Percentiles rank a stretch among this genome's conserved stretches.
Conservation (phyloP, 495 filamentous ascomycete genomes). For the Oleoguttula mirabilis region DNA sequence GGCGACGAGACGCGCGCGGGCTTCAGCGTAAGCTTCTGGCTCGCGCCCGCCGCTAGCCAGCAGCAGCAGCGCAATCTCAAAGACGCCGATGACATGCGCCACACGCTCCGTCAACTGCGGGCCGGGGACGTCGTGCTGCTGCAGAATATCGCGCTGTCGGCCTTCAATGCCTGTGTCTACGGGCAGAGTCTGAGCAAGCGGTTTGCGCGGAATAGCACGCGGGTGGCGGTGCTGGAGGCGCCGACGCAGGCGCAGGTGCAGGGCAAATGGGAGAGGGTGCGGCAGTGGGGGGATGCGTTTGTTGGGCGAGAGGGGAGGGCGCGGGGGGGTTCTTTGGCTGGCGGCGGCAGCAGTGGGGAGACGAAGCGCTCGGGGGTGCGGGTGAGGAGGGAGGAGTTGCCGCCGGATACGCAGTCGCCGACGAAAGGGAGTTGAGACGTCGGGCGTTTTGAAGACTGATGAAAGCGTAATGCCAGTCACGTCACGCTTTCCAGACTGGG, state of each 20-base stretch:
- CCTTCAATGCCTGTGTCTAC: constrained; percentile 62
- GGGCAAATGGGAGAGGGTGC: constrained; percentile 53
- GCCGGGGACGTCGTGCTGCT: constrained; percentile 63
- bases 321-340: too few relatives aligned
- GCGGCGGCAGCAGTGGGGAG: too few relatives aligned
- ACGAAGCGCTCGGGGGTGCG: too few relatives aligned
- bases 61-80: constrained; percentile 13
- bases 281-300: constrained; percentile 63
- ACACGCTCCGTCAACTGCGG: constrained; percentile 40
- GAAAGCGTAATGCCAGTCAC: too few relatives aligned
- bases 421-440: too few relatives aligned
- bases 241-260: constrained; percentile 35
- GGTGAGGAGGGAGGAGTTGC: too few relatives aligned
- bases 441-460: too few relatives aligned
- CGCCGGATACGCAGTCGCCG: too few relatives aligned
- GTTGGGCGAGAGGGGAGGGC: constrained; percentile 43
- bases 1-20: constrained; percentile 77
- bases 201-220: constrained; percentile 56
- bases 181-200: constrained; percentile 46
- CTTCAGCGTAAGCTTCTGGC: constrained; percentile 78
- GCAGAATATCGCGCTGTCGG: constrained; percentile 61
- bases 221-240: constrained; percentile 53
- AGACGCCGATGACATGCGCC: constrained; percentile 30
- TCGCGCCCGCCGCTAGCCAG: constrained; percentile 32
- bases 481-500: too few relatives aligned